A percentile compares a stretch with the other conserved stretches of the same genome.
Conservation (phyloP, 2,329 filamentous ascomycete genomes). For the Endocalyx cinctus region DNA sequence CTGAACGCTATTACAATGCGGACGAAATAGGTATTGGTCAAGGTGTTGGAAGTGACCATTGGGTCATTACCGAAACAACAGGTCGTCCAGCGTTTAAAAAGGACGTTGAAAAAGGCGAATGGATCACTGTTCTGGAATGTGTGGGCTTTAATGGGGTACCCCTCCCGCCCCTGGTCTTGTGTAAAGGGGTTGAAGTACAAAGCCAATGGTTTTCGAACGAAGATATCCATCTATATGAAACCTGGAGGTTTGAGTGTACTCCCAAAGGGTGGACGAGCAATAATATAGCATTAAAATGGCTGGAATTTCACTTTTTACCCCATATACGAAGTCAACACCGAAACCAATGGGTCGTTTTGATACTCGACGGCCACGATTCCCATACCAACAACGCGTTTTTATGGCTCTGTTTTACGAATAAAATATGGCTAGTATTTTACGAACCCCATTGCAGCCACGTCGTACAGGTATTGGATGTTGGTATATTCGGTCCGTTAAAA, state of each 20-base stretch:
- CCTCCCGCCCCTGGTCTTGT: background rate
- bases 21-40: slow-evolving; percentile 7
- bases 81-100: slow-evolving; percentile 1
- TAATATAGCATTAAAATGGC: background rate
- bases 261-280: slow-evolving; percentile 2
- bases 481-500: slow-evolving; percentile 2
- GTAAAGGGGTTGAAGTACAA: slow-evolving; percentile 2
- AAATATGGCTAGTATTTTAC: slow-evolving; percentile 3
- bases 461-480: slow-evolving; percentile 1
- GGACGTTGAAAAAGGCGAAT: slow-evolving; percentile 2
- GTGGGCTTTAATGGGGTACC: background rate
- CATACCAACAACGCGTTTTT: no score
- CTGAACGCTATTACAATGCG: slow-evolving; percentile 3
- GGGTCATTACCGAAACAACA: background rate
- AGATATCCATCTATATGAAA: background rate
- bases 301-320: slow-evolving; percentile 2
- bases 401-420: no score
- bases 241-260: slow-evolving; percentile 2
- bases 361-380: slow-evolving; percentile 3
- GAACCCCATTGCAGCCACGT: slow-evolving; percentile 3
- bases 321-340: background rate
- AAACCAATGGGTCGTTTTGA: slow-evolving; percentile 4
- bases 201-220: slow-evolving; percentile 3
- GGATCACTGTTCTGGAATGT: slow-evolving; percentile 2
- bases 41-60: slow-evolving; percentile 2